Conservation (phyloP, 768 basidiomycete species). For the Sporobolomyces roseus region DNA sequence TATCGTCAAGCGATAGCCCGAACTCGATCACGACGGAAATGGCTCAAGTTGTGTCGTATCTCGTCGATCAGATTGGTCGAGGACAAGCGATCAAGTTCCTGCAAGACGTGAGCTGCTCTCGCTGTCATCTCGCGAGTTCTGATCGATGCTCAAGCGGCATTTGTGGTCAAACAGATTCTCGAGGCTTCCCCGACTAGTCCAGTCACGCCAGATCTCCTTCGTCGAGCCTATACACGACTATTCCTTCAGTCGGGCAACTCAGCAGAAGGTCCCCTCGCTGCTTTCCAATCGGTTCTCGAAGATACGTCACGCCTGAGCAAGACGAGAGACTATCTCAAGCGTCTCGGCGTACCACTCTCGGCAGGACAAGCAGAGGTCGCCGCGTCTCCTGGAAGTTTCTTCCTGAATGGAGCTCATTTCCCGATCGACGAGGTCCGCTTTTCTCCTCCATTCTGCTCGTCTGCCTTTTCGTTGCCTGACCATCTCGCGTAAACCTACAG, state of each 20-base stretch:
- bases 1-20: conserved; percentile 55
- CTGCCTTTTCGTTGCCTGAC: background rate
- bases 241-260: background rate
- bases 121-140: no score
- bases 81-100: conserved; percentile 64
- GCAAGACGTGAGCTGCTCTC: conserved; percentile 51
- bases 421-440: conserved; percentile 65
- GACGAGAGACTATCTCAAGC: conserved; percentile 57
- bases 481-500: conserved; percentile 49
- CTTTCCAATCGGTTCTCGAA: conserved; percentile 11
- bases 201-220: conserved; percentile 17
- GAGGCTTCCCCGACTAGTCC: background rate
- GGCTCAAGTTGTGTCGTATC: conserved; percentile 67
- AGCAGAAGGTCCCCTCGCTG: conserved; percentile 9
- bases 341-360: conserved; percentile 57
- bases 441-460: background rate
- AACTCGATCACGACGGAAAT: conserved; percentile 58
- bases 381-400: conserved; percentile 61
- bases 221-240: conserved; percentile 3
- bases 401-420: conserved; percentile 83
- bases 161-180: conserved; percentile 4
- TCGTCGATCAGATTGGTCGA: conserved; percentile 62
- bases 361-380: background rate
- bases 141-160: no score
- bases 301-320: background rate